Percentiles rank a stretch among this genome's conserved stretches.
Evolutionary conservation across 2,329 filamentous ascomycete species (phyloP).

Genomic region (Hypoxylon sp.): DNA sequence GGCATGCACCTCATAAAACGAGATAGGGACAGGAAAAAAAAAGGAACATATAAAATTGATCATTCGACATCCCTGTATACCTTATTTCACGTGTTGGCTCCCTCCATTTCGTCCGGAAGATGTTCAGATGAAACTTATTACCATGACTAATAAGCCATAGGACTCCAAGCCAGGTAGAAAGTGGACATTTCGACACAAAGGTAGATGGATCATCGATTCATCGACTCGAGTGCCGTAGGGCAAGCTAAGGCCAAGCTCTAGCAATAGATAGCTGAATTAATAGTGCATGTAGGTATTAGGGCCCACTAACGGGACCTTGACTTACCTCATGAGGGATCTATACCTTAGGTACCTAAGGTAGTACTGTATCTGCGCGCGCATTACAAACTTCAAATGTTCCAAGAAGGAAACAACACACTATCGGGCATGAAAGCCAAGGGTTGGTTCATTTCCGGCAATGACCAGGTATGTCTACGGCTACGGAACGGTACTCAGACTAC

Average conservation of each 20-base stretch:
- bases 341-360: no score
- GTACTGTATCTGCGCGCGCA: neutral
- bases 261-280: neutral
- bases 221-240: slow-evolving; percentile 5
- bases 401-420: slow-evolving; percentile 1
- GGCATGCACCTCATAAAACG: slow-evolving; percentile 30
- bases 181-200: neutral
- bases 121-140: slow-evolving; percentile 26
- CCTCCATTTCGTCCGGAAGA: slow-evolving; percentile 17
- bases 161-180: neutral
- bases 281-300: neutral
- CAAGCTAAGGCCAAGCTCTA: slow-evolving; percentile 1
- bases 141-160: neutral
- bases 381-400: slow-evolving; percentile 2
- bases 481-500: no score
- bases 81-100: slow-evolving; percentile 34
- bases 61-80: slow-evolving; percentile 37
- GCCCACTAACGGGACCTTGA: neutral
- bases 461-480: no score
- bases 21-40: slow-evolving; percentile 14
- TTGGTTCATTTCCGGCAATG: slow-evolving; percentile 21
- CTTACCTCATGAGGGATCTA: slow-evolving; percentile 4
- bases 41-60: slow-evolving; percentile 29
- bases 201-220: neutral
- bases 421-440: slow-evolving; percentile 27